Percentiles rank a stretch among this genome's conserved stretches.
phyloP scores from a whole-genome alignment of 345 rosid species.

The Eucalyptus cloeziana region DNA sequence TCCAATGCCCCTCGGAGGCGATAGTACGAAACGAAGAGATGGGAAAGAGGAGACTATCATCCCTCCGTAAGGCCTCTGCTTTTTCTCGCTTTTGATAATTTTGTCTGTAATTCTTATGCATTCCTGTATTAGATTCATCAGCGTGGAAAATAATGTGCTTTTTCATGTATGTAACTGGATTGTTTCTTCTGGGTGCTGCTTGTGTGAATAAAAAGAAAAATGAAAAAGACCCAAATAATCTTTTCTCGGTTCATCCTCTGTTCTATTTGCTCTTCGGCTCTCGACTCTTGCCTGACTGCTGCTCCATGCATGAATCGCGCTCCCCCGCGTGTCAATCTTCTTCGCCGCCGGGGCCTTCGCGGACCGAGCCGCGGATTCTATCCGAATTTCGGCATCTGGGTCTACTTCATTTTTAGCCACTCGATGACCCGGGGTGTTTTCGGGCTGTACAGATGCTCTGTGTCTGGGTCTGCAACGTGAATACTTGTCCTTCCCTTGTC shows the following conservation, averaged over 20 bases:
- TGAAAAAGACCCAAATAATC: neutral
- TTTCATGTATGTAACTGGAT: neutral
- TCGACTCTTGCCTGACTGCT: neutral
- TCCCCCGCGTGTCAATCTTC: neutral
- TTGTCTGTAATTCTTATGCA: neutral
- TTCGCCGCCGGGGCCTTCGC: neutral
- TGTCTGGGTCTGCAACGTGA: neutral
- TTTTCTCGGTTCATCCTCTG: neutral
- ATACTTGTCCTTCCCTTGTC: neutral
- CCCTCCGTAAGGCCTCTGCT: neutral
- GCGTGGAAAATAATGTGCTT: conserved; percentile 1
- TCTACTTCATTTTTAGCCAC: neutral
- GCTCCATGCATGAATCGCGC: neutral
- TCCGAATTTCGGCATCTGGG: neutral
- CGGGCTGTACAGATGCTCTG: neutral
- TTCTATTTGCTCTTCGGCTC: neutral
- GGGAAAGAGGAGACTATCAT: neutral
- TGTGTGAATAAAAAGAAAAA: conserved; percentile 1
- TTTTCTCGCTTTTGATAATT: neutral
- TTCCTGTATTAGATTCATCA: neutral
- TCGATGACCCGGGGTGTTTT: neutral
- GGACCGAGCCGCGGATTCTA: neutral
- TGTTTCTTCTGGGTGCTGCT: neutral
- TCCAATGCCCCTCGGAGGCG: neutral
- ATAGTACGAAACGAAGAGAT: neutral